Evolutionary conservation across 2,329 filamentous ascomycete species (phyloP), one percentile per base, ranked within the genome.

Genomic region (Raffaelea deltoideospora): DNA sequence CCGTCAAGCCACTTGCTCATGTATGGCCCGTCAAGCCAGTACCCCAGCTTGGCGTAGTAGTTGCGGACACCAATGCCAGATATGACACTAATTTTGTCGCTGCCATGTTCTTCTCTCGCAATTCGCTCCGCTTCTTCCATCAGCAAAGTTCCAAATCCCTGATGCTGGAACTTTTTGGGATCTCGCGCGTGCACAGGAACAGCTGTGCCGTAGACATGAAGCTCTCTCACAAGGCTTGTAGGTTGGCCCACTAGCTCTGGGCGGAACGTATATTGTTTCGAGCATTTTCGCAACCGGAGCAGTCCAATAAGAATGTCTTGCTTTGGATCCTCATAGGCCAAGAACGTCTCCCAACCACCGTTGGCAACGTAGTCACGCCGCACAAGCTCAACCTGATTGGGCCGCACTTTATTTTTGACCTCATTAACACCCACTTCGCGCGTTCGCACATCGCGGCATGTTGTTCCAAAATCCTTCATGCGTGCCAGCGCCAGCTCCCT

Each of bases 41-140:
- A 98, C 1, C 90, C 90, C 23, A 98, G 68, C 56, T 87, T 88
- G 45, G 73, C 78, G 54, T 98, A 98, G 55, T 98, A 98, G 52
- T 84, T 92, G 51, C 90, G 69, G 15, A 96, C 92, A 11, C 90
- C 90, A 8, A 98, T 87, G 22, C 90, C 90, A n/a, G 86, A 94
- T 42, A 98, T 98, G 46, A 98, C 86, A 52, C 84, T 90, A 38
- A 98, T 85, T 67, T 98, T 98, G 42, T 70, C 69, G 48, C 87
- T 95, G 6, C 86, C 82, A 52, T 98, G 90, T 60, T 98, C 90
- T 45, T 95, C 81, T 38, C 84, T 72, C 1, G 92, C 88, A 45
- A 98, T 98, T 35, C 87, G 71, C 61, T 96, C 90, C 0, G 90
- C 92, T 60, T 96, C 88, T 53, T 96, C 88, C 92, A 98, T 98